Evolutionary conservation across 1,284 basidiomycete genomes (phyloP), one percentile per base, ranked within the genome.

Genomic region (Cystobasidium slooffiae): DNA sequence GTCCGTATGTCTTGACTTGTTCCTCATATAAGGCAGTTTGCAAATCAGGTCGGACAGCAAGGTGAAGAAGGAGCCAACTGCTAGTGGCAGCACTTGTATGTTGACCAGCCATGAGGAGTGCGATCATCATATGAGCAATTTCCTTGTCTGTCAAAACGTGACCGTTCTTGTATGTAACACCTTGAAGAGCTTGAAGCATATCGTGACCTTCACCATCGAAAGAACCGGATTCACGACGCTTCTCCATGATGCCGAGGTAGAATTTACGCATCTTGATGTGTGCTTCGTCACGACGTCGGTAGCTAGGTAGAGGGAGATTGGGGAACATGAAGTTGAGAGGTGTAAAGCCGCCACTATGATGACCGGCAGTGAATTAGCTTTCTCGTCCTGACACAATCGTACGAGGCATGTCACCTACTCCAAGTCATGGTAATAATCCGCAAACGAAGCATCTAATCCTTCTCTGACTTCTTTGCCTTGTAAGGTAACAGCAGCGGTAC

Each of bases 271-370:
- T 97, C 81, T 92, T 92, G 83, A 89, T 87, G 80, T 99, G 95
- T 1, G 97, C 97, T 47, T 84, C 84, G 81, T 99, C 97, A 56
- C 97, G 88, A 82, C 87, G 87, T 75, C 89, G 87, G 85, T 99
- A 97, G 80, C 89, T 92, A 53, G 92, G 91, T 75, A 99, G 84
- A 22, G 97, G 97, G 76, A 99, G 85, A 82, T 93, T 93, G 66
- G 94, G 93, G 85, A 98, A 94, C 83, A 97, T 86, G 85, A 97
- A 96, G 85, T 98, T 94, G 79, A 96, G 81, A 0, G 93, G 92
- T 0, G 92, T 94, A 83, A 95, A 68, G 39, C 63, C 59, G 68
- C 72, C 67, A 44, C 61, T 51, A n/a, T 63, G 8, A 14, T 46
- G 31, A 41, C 14, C 14, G 41, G 31, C 1, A 39, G 31, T 14